phyloP scores from a whole-genome alignment of 441 rosid genomes.

The Erysimum cheiri region DNA sequence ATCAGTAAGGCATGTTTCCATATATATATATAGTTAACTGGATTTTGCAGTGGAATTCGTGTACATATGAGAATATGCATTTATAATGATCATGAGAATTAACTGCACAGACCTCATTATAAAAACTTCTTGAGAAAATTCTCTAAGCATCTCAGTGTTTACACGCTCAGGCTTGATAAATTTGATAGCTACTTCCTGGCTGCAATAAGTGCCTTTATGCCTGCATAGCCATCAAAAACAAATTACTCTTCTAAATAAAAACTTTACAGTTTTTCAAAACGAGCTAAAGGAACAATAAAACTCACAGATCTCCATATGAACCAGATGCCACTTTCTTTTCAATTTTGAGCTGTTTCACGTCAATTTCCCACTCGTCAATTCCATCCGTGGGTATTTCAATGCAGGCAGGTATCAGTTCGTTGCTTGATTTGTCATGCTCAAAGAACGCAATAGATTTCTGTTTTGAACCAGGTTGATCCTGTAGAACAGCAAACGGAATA shows the following conservation, averaged over 20 bases:
- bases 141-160: constrained; percentile 71
- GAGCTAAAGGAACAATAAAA: constrained; percentile 35
- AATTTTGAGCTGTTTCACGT: constrained; percentile 66
- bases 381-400: constrained; percentile 90
- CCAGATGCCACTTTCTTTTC: constrained; percentile 89
- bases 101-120: constrained; percentile 78
- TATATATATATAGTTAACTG: not conserved
- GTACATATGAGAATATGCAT: not conserved
- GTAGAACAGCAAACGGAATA: constrained; percentile 40
- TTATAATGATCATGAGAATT: constrained; percentile 18
- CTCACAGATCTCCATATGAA: constrained; percentile 94
- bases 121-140: constrained; percentile 91
- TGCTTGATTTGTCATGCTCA: constrained; percentile 51
- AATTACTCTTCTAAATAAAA: constrained; percentile 16
- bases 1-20: not conserved
- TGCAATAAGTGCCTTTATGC: constrained; percentile 81
- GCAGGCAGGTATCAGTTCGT: constrained; percentile 57
- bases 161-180: constrained; percentile 83
- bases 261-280: not conserved
- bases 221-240: constrained; percentile 51
- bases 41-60: not conserved
- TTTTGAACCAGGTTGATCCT: constrained; percentile 63
- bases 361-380: constrained; percentile 96
- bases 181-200: constrained; percentile 97
- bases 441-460: constrained; percentile 53